Evolutionary conservation across 345 rosid species (phyloP), one percentile per base, ranked within the genome.

Genomic region (Populus alba): DNA sequence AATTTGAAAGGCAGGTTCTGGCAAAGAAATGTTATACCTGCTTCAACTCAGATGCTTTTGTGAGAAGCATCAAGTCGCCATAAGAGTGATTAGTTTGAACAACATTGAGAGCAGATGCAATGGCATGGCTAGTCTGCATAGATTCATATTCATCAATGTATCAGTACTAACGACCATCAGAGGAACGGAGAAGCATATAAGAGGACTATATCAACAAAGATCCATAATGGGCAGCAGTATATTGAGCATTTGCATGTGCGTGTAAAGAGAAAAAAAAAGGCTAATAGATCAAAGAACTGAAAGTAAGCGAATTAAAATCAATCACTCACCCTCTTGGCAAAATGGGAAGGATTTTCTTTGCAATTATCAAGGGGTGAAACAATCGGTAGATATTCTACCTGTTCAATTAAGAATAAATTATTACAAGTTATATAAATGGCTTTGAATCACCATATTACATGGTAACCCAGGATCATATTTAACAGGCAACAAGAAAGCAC

Each of bases 321-420:
- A 23, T 73, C 18, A 85, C 91, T 86, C 78, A 96, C 99, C 92
- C 87, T 89, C 84, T 89, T 87, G 6, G 98, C 91, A 84, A 96
- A 92, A 74, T 61, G 84, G 23, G 85, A 76, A 74, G 98, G 92
- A 74, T 78, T 90, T 83, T 89, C 97, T 78, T 94, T 92, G 66
- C 85, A 86, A 82, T 84, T 85, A 43, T 90, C 92, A 65, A 68
- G 89, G 65, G 97, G 97, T 73, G 84, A 88, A 71, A 94, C 75
- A 55, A 91, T 84, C 9, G 98, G 99, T 83, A 96, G 97, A 79
- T 96, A 96, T 74, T 96, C 97, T 9, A 96, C 87, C 99, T 96
- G 91, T 76, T 76, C 75, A 79, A 72, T 75, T 67, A 25, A 78
- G 11, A 77, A 80, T n/a, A 39, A n/a, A 62, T 45, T 15, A 70